Evolutionary conservation across 305 asterid species (phyloP).

Genomic region (Striga hermonthica): DNA sequence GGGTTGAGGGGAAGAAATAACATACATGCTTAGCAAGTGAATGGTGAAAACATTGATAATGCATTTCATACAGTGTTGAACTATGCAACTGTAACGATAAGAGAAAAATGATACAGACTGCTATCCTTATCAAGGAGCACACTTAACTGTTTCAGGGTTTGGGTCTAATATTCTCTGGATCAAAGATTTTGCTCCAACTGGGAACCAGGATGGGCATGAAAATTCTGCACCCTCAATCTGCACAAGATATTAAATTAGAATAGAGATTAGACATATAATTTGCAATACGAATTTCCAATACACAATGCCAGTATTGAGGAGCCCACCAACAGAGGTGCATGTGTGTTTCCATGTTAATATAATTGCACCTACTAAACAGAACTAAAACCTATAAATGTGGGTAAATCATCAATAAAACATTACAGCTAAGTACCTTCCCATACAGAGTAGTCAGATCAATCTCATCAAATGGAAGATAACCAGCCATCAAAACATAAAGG

Average conservation of each 20-base stretch:
- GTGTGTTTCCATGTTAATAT: slow-evolving; percentile 15
- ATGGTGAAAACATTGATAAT: slow-evolving; percentile 13
- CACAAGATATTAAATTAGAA: slow-evolving; percentile 30
- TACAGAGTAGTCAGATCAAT: slow-evolving; percentile 93
- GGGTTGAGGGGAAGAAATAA: too few species aligned
- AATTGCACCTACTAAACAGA: slow-evolving; percentile 17
- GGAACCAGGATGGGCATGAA: slow-evolving; percentile 92
- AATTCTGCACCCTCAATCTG: slow-evolving; percentile 93
- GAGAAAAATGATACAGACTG: not conserved
- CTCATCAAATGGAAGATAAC: slow-evolving; percentile 98
- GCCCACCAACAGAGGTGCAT: slow-evolving; percentile 8
- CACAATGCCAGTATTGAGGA: not conserved
- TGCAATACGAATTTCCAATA: slow-evolving; percentile 9
- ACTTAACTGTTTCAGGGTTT: slow-evolving; percentile 73
- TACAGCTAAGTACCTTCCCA: slow-evolving; percentile 61
- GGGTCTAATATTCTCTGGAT: slow-evolving; percentile 81
- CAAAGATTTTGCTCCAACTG: slow-evolving; percentile 93
- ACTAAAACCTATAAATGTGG: slow-evolving; percentile 18
- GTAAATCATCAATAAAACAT: slow-evolving; percentile 8
- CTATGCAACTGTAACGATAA: too few species aligned
- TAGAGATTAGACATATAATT: slow-evolving; percentile 11
- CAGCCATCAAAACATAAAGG: slow-evolving; percentile 93
- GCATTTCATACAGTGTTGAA: slow-evolving; percentile 12
- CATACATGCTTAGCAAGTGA: slow-evolving; percentile 12
- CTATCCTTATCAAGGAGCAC: slow-evolving; percentile 17